phyloP scores from a whole-genome alignment of 805 yeast genomes.

The Ogataea siamensis region DNA sequence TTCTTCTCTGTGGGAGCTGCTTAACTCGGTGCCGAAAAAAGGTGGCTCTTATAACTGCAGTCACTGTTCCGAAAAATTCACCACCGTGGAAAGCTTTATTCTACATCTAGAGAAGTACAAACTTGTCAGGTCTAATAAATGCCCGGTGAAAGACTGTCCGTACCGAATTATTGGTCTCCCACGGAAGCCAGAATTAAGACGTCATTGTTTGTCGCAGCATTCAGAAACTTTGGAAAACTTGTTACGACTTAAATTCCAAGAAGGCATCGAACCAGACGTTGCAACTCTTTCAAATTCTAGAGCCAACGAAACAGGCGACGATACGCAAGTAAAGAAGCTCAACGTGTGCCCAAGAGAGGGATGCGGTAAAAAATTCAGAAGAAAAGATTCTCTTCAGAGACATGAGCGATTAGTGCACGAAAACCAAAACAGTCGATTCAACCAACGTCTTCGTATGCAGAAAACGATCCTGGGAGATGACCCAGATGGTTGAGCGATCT shows the following conservation, averaged over 20 bases:
- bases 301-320: not conserved
- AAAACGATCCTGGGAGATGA: slow-evolving; percentile 21
- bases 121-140: slow-evolving; percentile 41
- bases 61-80: slow-evolving; percentile 43
- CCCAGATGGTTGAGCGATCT: slow-evolving; percentile 5
- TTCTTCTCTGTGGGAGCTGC: slow-evolving; percentile 17
- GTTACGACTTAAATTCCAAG: slow-evolving; percentile 8
- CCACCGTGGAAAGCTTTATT: slow-evolving; percentile 30
- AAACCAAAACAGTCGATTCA: slow-evolving; percentile 40
- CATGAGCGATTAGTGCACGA: slow-evolving; percentile 54
- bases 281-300: not conserved
- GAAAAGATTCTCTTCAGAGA: slow-evolving; percentile 53
- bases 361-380: slow-evolving; percentile 48
- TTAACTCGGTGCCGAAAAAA: slow-evolving; percentile 26
- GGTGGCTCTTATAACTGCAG: slow-evolving; percentile 46
- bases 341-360: slow-evolving; percentile 23
- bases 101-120: slow-evolving; percentile 43
- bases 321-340: slow-evolving; percentile 11
- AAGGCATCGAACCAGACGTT: slow-evolving; percentile 6
- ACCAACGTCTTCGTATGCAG: slow-evolving; percentile 32
- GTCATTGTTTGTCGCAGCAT: slow-evolving; percentile 52
- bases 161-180: slow-evolving; percentile 50
- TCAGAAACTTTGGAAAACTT: slow-evolving; percentile 18
- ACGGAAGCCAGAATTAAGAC: slow-evolving; percentile 45
- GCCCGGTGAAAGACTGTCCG: slow-evolving; percentile 46